phyloP scores from a whole-genome alignment of 305 asterid species.

The Striga hermonthica region DNA sequence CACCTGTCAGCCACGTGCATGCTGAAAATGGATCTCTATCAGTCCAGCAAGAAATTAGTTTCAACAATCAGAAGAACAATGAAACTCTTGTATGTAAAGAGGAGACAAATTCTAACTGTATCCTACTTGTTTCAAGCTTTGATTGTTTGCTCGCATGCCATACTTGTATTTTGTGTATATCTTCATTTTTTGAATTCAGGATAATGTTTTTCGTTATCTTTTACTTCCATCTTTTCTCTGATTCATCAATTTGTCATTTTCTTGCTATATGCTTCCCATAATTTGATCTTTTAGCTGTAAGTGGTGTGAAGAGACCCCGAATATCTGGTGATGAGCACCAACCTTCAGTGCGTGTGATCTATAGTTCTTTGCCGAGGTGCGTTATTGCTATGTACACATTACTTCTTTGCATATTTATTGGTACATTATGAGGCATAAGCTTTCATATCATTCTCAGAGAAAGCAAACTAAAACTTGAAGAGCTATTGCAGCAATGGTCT shows the following conservation, averaged over 20 bases:
- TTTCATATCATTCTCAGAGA: conserved; percentile 51
- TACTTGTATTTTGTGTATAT: conserved; percentile 18
- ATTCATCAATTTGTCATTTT: conserved; percentile 21
- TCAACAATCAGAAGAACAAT: conserved; percentile 37
- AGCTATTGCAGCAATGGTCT: conserved; percentile 84
- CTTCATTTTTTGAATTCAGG: conserved; percentile 15
- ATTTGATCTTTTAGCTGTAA: conserved; percentile 49
- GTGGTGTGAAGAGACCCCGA: conserved; percentile 86
- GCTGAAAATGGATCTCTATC: conserved; percentile 41
- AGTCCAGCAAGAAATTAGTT: conserved; percentile 40
- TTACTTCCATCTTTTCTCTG: neutral
- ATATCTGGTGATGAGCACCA: conserved; percentile 54
- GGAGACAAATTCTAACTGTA: conserved; percentile 50
- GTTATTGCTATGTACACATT: conserved; percentile 21
- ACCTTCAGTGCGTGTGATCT: conserved; percentile 71
- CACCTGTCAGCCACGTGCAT: conserved; percentile 32
- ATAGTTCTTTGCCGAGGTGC: conserved; percentile 71
- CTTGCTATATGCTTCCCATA: conserved; percentile 40
- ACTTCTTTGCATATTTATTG: conserved; percentile 18
- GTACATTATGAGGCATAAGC: conserved; percentile 16
- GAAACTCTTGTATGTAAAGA: conserved; percentile 35
- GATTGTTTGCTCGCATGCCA: conserved; percentile 16
- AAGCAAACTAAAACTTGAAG: conserved; percentile 83
- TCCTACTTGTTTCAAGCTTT: conserved; percentile 37
- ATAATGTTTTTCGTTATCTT: conserved; percentile 17